Evolutionary conservation across 345 rosid species (phyloP), one percentile per base, ranked within the genome.

Genomic region (Syzygium oleosum): DNA sequence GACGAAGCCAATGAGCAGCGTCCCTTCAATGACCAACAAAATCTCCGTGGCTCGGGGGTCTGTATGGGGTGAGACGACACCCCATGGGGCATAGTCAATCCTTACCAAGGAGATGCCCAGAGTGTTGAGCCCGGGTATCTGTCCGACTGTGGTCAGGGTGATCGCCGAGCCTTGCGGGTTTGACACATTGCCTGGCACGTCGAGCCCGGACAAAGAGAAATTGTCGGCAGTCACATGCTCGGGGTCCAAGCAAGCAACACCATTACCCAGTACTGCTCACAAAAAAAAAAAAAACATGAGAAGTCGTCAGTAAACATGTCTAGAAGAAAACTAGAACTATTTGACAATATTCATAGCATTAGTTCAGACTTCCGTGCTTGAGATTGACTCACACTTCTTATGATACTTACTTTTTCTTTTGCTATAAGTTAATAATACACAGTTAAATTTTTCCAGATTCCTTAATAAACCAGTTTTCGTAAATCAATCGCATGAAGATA

Each of bases 21-120:
- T 88, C n/a, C 93, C 91, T 83, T 91, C 89, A 1, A 88, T 9
- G 55, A 90, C 90, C 2, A 88, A 86, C 3, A 91, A 41, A 54
- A 88, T 86, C 59, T 90, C 89, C 5, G 86, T 22, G 86, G 89
- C 90, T 0, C 88, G 85, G 5, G 89, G 90, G 56, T 87, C 90
- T 15, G 43, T 19, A 63, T 87, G 92, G 3, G 92, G 89, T 23
- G 87, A 52, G 52, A 51, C 9, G 9, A 89, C 4, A 3, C 92
- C 89, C 68, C 58, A 34, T 0, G 89, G 86, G 46, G 86, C 87
- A n/a, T 14, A 89, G 86, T 90, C 87, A n/a, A 86, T 59, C 12
- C 89, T 88, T 53, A 68, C 87, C 79, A 85, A 46, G 59, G 92
- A 89, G 68, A 87, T 15, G 25, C 91, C 92, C 19, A 88, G 89